These are phyloP conservation scores for Stylonectria norvegica DNA, from an alignment of 2,329 filamentous ascomycete species.

Conservation along the genomic window DNA sequence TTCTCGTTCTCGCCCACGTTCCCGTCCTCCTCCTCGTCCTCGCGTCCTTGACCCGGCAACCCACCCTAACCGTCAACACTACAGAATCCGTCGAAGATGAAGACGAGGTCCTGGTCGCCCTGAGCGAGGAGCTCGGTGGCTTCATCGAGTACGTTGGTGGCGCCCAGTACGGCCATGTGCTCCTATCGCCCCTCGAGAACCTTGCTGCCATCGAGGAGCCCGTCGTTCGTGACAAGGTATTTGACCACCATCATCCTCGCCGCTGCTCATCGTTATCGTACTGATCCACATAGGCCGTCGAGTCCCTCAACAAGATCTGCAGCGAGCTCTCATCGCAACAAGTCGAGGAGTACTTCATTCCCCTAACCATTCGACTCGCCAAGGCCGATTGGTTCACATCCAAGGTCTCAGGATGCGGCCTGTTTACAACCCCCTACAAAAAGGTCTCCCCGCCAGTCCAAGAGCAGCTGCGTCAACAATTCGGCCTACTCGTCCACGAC, in stretches of 20 bases:
- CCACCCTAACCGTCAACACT: constrained; percentile 19
- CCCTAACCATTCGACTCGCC: constrained; percentile 88
- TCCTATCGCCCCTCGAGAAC: constrained; percentile 95
- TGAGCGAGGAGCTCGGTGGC: constrained; percentile 93
- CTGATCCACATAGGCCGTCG: constrained; percentile 68
- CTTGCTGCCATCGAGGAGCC: constrained; percentile 98
- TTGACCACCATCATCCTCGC: constrained; percentile 6
- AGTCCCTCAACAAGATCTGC: constrained; percentile 99
- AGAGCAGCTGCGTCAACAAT: constrained; percentile 87
- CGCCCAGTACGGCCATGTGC: constrained; percentile 88
- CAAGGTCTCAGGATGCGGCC: constrained; percentile 94
- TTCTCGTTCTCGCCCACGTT: constrained; percentile 16
- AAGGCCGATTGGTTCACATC: constrained; percentile 99
- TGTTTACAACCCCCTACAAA: constrained; percentile 90
- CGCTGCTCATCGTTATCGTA: not conserved
- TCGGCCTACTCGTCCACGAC: constrained; percentile 90
- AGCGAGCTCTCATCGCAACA: constrained; percentile 84
- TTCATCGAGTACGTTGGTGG: constrained; percentile 99
- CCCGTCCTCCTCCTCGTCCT: constrained; percentile 13
- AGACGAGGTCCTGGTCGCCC: constrained; percentile 93
- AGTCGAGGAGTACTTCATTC: constrained; percentile 96
- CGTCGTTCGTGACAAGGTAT: constrained; percentile 93
- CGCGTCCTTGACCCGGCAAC: constrained; percentile 10
- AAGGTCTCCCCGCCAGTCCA: constrained; percentile 86
- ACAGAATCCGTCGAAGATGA: constrained; percentile 98